Evolutionary conservation across 169 alveolate species (phyloP).

Genomic region (Cryptosporidium ubiquitum): DNA sequence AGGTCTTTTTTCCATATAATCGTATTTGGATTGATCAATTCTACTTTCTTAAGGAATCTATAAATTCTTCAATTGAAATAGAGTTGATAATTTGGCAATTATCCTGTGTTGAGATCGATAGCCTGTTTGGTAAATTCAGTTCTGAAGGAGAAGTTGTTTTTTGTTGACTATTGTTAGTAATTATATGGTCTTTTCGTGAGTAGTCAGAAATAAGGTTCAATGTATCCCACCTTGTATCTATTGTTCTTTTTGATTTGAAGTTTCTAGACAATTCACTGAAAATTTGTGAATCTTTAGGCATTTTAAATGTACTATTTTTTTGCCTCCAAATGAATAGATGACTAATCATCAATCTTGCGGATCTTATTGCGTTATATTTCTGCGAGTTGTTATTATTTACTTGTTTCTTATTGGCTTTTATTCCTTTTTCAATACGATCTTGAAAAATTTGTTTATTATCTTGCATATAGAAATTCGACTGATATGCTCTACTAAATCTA

Average conservation of each 20-base stretch:
- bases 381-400: neutral
- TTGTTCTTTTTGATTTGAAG: neutral
- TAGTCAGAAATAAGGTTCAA: neutral
- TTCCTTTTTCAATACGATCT: neutral
- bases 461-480: neutral
- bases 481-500: constrained; percentile 31
- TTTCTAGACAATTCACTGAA: constrained; percentile 32
- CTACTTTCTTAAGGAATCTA: constrained; percentile 1
- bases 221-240: constrained; percentile 40
- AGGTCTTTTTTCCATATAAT: neutral
- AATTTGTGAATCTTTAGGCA: neutral
- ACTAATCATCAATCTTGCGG: constrained; percentile 21
- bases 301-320: neutral
- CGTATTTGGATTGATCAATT: neutral
- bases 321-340: constrained; percentile 50
- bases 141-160: neutral
- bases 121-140: neutral
- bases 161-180: neutral
- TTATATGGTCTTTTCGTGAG: neutral
- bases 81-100: constrained; percentile 34
- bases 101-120: constrained; percentile 10
- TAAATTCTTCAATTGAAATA: constrained; percentile 45
- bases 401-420: neutral
- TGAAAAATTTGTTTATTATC: neutral
- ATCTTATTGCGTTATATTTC: constrained; percentile 4